Evolutionary conservation across 2,329 filamentous ascomycete species (phyloP), one percentile per base, ranked within the genome.

Genomic region (Penicillium polonicum): DNA sequence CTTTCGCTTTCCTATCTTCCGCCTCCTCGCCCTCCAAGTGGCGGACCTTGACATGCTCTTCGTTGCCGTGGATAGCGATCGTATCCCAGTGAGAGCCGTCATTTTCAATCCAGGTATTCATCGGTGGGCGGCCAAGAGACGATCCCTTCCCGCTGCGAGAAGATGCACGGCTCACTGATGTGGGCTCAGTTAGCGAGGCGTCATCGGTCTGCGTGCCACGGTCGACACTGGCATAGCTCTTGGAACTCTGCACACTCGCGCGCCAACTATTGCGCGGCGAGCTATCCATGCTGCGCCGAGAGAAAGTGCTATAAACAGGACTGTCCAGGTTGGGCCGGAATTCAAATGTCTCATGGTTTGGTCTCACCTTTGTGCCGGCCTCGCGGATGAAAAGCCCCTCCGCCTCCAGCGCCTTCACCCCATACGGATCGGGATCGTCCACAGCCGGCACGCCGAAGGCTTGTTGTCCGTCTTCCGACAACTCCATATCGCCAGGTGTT

Each of bases 401-500:
- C 17, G 70, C 71, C 71, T 96, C 91, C n/a, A 97, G 78, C 8
- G 93, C 92, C 62, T 92, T 83, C 27, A 97, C 89, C 25, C 93
- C 93, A 70, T 90, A 97, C 0, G 93, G 93, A 72, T 97, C 93
- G 0, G 92, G 92, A 66, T 97, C 93, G 54, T 92, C 86, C 4
- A 80, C 76, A 61, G 88, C 86, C 0, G 91, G 92, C 17, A 96
- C 80, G 2, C 92, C 92, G 76, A 97, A 96, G 2, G 78, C 9
- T 2, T 77, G 31, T 44, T 42, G 12, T 10, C 49, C 46, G 17
- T 58, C 46, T 62, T 64, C 53, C 76, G 74, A 12, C 5, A 89
- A 66, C 42, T 88, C 83, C 54, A 81, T 86, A 70, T 97, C 93
- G 52, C 88, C 88, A 0, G 93, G 93, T 0, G 91, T 85, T 13